These are phyloP conservation scores for Globisporangium recalcitrans DNA, from an alignment of 352 stramenopile genomes.

Conservation along the genomic window DNA sequence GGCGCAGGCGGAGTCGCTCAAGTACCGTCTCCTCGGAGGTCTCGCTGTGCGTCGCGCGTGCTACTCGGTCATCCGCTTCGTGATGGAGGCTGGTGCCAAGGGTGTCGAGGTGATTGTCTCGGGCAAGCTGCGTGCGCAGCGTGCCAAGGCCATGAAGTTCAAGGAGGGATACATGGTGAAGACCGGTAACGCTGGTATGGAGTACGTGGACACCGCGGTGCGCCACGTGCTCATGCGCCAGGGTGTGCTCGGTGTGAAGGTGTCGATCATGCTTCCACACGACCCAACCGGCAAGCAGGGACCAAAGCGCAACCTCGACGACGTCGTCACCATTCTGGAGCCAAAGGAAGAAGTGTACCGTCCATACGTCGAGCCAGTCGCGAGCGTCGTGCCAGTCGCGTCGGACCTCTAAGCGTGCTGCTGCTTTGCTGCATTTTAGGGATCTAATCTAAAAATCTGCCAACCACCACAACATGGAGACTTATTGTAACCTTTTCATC, in stretches of 20 bases:
- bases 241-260: conserved; percentile 99
- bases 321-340: conserved; percentile 99
- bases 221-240: conserved; percentile 99
- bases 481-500: conserved; percentile 9
- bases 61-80: conserved; percentile 98
- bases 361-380: conserved; percentile 75
- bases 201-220: conserved; percentile 98
- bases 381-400: conserved; percentile 38
- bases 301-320: conserved; percentile 96
- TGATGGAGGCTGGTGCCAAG: conserved; percentile 99
- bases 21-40: conserved; percentile 98
- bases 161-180: conserved; percentile 99
- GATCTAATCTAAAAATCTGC: conserved; percentile 20
- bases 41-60: conserved; percentile 97
- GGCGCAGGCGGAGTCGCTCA: conserved; percentile 98
- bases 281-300: conserved; percentile 96
- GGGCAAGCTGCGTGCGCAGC: conserved; percentile 98
- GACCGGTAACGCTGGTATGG: conserved; percentile 96
- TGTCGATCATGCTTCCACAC: conserved; percentile 98
- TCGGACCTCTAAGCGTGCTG: conserved; percentile 19
- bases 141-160: conserved; percentile 99
- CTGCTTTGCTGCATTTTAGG: background rate
- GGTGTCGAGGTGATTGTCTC: conserved; percentile 99
- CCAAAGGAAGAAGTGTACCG: conserved; percentile 95
- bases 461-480: conserved; percentile 11